phyloP scores from a whole-genome alignment of 495 filamentous ascomycete species.

The Aspergillus cavernicola region DNA sequence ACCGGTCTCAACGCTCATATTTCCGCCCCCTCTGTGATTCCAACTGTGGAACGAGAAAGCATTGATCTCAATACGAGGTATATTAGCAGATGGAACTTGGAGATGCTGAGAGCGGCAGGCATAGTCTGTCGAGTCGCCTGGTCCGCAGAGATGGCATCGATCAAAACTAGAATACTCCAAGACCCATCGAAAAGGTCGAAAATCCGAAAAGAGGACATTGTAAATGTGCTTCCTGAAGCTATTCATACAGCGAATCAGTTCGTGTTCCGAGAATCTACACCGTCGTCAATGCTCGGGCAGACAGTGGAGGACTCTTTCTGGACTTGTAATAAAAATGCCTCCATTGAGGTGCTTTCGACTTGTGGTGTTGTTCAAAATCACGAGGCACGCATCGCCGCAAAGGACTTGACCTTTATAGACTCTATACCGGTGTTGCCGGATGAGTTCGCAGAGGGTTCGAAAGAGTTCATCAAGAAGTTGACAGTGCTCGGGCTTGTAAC shows the following conservation, averaged over 20 bases:
- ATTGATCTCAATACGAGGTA: constrained; percentile 94
- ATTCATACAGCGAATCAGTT: constrained; percentile 71
- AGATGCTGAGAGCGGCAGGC: constrained; percentile 87
- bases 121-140: constrained; percentile 87
- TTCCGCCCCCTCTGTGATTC: constrained; percentile 97
- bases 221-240: constrained; percentile 68
- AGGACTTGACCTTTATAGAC: constrained; percentile 83
- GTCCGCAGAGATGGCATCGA: constrained; percentile 73
- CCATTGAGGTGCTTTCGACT: constrained; percentile 84
- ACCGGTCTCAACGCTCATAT: constrained; percentile 92
- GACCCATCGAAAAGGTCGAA: constrained; percentile 49
- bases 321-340: constrained; percentile 75
- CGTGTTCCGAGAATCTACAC: constrained; percentile 82
- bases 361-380: constrained; percentile 75
- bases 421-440: constrained; percentile 85
- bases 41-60: constrained; percentile 96
- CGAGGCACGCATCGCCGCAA: constrained; percentile 72
- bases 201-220: constrained; percentile 57
- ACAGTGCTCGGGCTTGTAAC: constrained; percentile 75
- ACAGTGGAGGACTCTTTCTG: constrained; percentile 93
- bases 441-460: constrained; percentile 58
- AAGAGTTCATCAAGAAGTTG: constrained; percentile 71
- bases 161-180: constrained; percentile 47
- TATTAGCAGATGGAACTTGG: constrained; percentile 93
- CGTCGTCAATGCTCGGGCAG: constrained; percentile 71